Evolutionary conservation across 2,329 filamentous ascomycete species (phyloP), one percentile per base, ranked within the genome.

Genomic region (Ascochyta fabae): DNA sequence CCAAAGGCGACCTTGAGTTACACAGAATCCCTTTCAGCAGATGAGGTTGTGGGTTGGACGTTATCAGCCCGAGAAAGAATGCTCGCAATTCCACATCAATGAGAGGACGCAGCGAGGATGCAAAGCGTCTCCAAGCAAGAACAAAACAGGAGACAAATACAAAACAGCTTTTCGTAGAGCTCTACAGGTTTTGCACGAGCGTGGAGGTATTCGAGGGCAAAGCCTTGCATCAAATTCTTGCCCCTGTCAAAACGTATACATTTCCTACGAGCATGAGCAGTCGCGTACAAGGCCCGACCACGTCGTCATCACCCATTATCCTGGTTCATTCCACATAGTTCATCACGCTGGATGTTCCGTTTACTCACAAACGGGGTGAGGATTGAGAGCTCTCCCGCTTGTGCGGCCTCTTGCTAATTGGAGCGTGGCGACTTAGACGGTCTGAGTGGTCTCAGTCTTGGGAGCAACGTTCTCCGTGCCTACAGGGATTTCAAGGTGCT

Each of bases 401-500:
- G 19, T 29, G 22, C 23, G 33, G 4, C 12, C 12, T 31, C 31
- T 27, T 34, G 5, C 13, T 26, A 38, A 9, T 15, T 36, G 16
- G 27, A 35, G 53, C 24, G 43, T 24, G 7, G 42, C 6, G 12
- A 36, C 48, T 61, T 67, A 69, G 47, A 63, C 67, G 27, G 47
- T 31, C 13, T 41, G 39, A 24, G 59, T 53, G 29, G 43, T 36
- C 51, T 59, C 62, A 34, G 43, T 45, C 56, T 65, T 61, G 35
- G 49, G 24, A 31, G 41, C 33, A n/a, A 53, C 42, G n/a, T 34
- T 45, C 22, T 46, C 27, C 4, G 48, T 46, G 27, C 35, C 42
- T 16, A 46, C 42, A n/a, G 42, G 48, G 19, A 52, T 46, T 22
- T 52, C 36, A 27, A 68, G 50, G 41, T 61, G 61, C 67, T 71